phyloP scores from a whole-genome alignment of 2,329 filamentous ascomycete genomes.

The Cercospora zeae-maydis region DNA sequence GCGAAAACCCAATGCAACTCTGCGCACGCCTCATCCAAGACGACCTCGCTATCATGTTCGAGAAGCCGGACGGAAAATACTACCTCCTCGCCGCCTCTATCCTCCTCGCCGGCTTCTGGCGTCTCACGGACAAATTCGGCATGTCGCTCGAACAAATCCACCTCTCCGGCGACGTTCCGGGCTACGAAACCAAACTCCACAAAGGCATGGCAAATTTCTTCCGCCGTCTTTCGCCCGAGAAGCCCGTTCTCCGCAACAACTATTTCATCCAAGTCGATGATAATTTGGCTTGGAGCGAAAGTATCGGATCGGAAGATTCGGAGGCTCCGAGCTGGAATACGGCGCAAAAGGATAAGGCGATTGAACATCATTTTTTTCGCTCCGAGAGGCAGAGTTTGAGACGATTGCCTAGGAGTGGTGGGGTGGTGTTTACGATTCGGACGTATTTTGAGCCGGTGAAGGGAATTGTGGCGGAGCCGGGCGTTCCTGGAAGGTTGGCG shows the following conservation, averaged over 20 bases:
- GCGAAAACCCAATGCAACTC: conserved; percentile 75
- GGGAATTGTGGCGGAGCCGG: conserved; percentile 65
- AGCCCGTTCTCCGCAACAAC: conserved; percentile 67
- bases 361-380: conserved; percentile 72
- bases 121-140: conserved; percentile 73
- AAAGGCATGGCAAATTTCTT: conserved; percentile 82
- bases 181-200: conserved; percentile 67
- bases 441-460: conserved; percentile 74
- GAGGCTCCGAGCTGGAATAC: conserved; percentile 66
- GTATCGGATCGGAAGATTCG: conserved; percentile 69
- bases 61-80: conserved; percentile 71
- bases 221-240: conserved; percentile 63
- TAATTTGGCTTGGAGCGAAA: conserved; percentile 68
- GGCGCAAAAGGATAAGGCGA: conserved; percentile 68
- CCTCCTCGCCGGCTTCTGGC: conserved; percentile 78
- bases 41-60: conserved; percentile 80
- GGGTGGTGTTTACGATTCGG: conserved; percentile 68
- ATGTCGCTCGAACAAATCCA: conserved; percentile 79
- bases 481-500: conserved; percentile 73
- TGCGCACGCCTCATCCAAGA: conserved; percentile 72
- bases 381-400: conserved; percentile 70
- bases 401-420: conserved; percentile 49
- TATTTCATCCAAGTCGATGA: conserved; percentile 89
- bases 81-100: conserved; percentile 74
- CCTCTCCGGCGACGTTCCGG: conserved; percentile 70